Percentiles rank a stretch among this genome's conserved stretches.
Conservation (phyloP, 2,329 filamentous ascomycete species). For the Fusarium sp. region DNA sequence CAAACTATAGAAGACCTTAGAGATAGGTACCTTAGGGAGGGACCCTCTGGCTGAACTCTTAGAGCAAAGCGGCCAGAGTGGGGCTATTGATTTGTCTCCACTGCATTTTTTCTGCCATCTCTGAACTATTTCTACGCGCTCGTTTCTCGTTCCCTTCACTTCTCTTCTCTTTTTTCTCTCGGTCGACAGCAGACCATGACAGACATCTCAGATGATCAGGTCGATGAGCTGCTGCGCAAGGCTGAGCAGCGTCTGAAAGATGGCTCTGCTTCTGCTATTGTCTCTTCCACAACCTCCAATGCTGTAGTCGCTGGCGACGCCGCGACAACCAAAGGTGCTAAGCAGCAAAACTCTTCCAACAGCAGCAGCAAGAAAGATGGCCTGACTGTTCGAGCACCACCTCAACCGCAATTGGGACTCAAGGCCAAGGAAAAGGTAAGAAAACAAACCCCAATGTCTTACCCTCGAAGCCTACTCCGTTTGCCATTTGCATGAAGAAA, state of each 20-base stretch:
- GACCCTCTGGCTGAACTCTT: background rate
- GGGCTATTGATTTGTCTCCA: background rate
- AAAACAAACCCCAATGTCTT: background rate
- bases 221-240: conserved; percentile 47
- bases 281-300: conserved; percentile 15
- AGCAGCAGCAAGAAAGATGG: conserved; percentile 39
- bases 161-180: conserved; percentile 19
- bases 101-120: conserved; percentile 28
- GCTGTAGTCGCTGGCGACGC: conserved; percentile 25
- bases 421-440: conserved; percentile 45
- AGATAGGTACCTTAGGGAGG: too few relatives aligned
- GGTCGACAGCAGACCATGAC: conserved; percentile 45
- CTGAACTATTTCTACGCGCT: conserved; percentile 35
- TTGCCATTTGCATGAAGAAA: conserved; percentile 52
- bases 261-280: conserved; percentile 27
- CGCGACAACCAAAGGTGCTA: conserved; percentile 21
- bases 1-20: too few relatives aligned
- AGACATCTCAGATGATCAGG: conserved; percentile 43
- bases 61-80: background rate
- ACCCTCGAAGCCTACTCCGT: background rate
- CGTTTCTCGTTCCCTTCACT: conserved; percentile 18
- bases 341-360: conserved; percentile 30
- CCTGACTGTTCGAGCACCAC: conserved; percentile 40
- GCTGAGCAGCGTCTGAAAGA: conserved; percentile 48
- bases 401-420: conserved; percentile 34